Evolutionary conservation across 495 filamentous ascomycete genomes (phyloP).

Genomic region (Penicillium antarcticum): DNA sequence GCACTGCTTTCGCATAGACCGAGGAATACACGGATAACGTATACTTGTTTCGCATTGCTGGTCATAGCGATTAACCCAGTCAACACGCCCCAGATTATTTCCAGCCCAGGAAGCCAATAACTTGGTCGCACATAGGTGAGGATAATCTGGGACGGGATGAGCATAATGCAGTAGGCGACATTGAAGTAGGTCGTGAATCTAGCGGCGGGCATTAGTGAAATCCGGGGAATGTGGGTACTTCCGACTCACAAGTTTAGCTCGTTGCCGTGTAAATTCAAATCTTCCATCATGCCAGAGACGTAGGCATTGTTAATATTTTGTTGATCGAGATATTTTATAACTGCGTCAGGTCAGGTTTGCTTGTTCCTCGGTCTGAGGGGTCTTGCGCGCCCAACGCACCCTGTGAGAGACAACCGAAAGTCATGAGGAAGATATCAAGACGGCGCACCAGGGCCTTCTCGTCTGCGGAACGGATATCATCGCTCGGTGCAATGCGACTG

Average conservation of each 20-base stretch:
- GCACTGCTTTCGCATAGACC: slow-evolving; percentile 32
- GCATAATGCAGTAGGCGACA: slow-evolving; percentile 57
- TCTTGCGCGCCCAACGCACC: slow-evolving; percentile 9
- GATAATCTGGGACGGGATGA: slow-evolving; percentile 57
- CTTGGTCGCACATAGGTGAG: slow-evolving; percentile 52
- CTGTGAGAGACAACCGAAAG: slow-evolving; percentile 32
- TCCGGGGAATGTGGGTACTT: background rate
- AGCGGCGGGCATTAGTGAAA: background rate
- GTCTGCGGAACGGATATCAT: slow-evolving; percentile 19
- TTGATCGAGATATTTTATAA: slow-evolving; percentile 56
- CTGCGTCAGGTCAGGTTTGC: slow-evolving; percentile 7
- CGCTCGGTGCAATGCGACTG: slow-evolving; percentile 3
- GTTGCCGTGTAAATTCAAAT: slow-evolving; percentile 43
- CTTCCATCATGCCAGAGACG: slow-evolving; percentile 35
- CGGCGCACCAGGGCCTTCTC: slow-evolving; percentile 32
- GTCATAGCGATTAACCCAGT: slow-evolving; percentile 28
- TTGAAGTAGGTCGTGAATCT: slow-evolving; percentile 52
- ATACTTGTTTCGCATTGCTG: slow-evolving; percentile 25
- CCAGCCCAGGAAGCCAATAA: slow-evolving; percentile 52
- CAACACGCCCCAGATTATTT: slow-evolving; percentile 46
- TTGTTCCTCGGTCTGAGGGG: background rate
- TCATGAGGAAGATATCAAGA: slow-evolving; percentile 27
- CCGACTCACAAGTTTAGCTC: slow-evolving; percentile 33
- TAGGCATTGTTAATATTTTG: slow-evolving; percentile 55
- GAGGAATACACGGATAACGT: slow-evolving; percentile 27